Conservation (phyloP, 257 asterid genomes). For the Voacanga thouarsii region DNA sequence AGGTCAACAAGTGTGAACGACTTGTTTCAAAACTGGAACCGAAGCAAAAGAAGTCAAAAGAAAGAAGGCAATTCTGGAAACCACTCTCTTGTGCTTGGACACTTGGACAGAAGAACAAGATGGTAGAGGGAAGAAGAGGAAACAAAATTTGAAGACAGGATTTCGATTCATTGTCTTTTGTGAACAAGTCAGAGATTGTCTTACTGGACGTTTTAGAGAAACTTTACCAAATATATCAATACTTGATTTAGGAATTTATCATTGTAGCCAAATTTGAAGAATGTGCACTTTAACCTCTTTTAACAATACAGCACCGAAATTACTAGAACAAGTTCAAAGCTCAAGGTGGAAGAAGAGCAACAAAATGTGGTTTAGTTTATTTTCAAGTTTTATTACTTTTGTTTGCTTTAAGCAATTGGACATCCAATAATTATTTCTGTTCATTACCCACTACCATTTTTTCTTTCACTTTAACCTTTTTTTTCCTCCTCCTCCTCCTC, state of each 20-base stretch:
- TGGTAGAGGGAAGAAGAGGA: not conserved
- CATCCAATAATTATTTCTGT: too few species aligned
- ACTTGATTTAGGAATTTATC: too few species aligned
- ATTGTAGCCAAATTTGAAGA: too few species aligned
- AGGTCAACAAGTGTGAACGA: not conserved
- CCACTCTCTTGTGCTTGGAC: not conserved
- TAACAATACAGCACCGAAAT: not conserved
- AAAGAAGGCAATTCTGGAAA: not conserved
- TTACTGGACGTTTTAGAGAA: not conserved
- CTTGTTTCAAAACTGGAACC: not conserved
- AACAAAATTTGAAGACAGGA: not conserved
- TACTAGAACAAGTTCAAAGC: not conserved
- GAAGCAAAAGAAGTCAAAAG: not conserved
- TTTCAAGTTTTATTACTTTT: too few species aligned
- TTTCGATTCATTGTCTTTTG: not conserved
- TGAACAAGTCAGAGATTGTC: not conserved
- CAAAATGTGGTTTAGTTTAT: not conserved
- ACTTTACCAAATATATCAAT: not conserved
- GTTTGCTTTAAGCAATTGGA: too few species aligned
- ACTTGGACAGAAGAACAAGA: not conserved
- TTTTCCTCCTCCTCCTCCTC: too few species aligned
- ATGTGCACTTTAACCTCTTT: not conserved
- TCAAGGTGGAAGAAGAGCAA: not conserved
- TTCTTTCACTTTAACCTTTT: too few species aligned
- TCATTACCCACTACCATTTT: too few species aligned